Percentiles rank a stretch among this genome's conserved stretches.
Evolutionary conservation across 768 basidiomycete species (phyloP).

Genomic region (Boletellus emodensis): DNA sequence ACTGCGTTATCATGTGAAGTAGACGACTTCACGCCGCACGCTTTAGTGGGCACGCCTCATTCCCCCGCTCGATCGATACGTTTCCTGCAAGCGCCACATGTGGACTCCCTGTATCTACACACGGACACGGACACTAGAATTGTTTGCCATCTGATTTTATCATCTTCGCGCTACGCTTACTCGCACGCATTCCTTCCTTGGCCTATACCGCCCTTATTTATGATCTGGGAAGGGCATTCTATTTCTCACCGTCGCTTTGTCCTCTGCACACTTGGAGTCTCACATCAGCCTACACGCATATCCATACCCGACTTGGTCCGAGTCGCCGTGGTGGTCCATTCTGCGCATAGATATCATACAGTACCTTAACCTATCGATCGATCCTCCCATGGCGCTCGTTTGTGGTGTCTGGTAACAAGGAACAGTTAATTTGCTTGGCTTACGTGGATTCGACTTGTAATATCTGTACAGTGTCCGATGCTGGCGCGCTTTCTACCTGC

Average conservation of each 20-base stretch:
- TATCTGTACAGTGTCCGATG: background rate
- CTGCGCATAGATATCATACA: slow-evolving; percentile 25
- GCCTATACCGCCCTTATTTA: slow-evolving; percentile 1
- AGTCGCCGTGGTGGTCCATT: slow-evolving; percentile 11
- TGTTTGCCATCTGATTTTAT: slow-evolving; percentile 10
- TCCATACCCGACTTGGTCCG: background rate
- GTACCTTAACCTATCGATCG: slow-evolving; percentile 5
- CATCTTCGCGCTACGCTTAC: slow-evolving; percentile 6
- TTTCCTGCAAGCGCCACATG: background rate
- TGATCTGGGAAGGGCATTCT: background rate
- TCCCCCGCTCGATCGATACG: slow-evolving; percentile 6
- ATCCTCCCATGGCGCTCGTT: background rate
- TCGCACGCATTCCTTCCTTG: slow-evolving; percentile 3
- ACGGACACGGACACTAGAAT: slow-evolving; percentile 16
- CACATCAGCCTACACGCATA: slow-evolving; percentile 1
- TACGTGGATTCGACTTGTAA: slow-evolving; percentile 2
- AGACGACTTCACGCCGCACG: background rate
- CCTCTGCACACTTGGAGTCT: background rate
- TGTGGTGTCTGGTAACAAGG: background rate
- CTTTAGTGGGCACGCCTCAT: slow-evolving; percentile 12
- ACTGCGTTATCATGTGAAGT: slow-evolving; percentile 81
- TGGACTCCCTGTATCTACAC: slow-evolving; percentile 12
- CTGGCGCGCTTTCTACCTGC: background rate
- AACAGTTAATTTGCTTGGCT: background rate
- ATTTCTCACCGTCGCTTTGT: slow-evolving; percentile 7